Percentiles rank a stretch among this genome's conserved stretches.
phyloP scores from a whole-genome alignment of 1,139 yeast species.

The Suhomyces chickasaworum region DNA sequence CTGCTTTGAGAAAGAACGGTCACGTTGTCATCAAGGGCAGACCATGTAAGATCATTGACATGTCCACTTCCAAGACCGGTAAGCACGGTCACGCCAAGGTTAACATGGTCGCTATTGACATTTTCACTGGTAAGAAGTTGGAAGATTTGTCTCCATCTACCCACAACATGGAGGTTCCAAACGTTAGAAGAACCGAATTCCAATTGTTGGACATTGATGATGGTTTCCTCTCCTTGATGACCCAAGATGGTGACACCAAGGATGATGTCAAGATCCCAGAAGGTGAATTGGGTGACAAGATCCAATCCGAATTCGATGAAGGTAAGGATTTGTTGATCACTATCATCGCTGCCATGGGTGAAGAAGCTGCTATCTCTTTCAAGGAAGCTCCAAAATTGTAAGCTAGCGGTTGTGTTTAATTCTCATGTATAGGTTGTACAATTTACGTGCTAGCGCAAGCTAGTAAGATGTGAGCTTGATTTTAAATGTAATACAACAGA shows the following conservation, averaged over 20 bases:
- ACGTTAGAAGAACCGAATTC: conserved; percentile 91
- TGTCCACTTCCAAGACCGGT: conserved; percentile 99
- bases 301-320: conserved; percentile 91
- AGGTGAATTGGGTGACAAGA: conserved; percentile 91
- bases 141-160: conserved; percentile 99
- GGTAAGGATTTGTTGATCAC: conserved; percentile 98
- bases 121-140: conserved; percentile 98
- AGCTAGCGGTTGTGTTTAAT: conserved; percentile 12
- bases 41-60: conserved; percentile 99
- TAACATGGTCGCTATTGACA: conserved; percentile 97
- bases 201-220: conserved; percentile 98
- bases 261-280: conserved; percentile 99
- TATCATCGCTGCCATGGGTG: conserved; percentile 97
- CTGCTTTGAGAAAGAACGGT: conserved; percentile 99
- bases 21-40: conserved; percentile 98
- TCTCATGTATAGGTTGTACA: conserved; percentile 15
- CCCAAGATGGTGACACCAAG: conserved; percentile 96
- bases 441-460: conserved; percentile 9
- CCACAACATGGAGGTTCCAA: conserved; percentile 99
- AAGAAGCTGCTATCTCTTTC: conserved; percentile 97
- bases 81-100: conserved; percentile 99
- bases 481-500: neutral
- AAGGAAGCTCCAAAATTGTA: conserved; percentile 89
- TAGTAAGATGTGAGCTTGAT: neutral
- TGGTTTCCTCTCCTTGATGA: conserved; percentile 96